Percentiles rank a stretch among this genome's conserved stretches.
These are phyloP conservation scores for Pleurotus citrinopileatus DNA, from an alignment of 768 basidiomycete species.

Conservation along the genomic window DNA sequence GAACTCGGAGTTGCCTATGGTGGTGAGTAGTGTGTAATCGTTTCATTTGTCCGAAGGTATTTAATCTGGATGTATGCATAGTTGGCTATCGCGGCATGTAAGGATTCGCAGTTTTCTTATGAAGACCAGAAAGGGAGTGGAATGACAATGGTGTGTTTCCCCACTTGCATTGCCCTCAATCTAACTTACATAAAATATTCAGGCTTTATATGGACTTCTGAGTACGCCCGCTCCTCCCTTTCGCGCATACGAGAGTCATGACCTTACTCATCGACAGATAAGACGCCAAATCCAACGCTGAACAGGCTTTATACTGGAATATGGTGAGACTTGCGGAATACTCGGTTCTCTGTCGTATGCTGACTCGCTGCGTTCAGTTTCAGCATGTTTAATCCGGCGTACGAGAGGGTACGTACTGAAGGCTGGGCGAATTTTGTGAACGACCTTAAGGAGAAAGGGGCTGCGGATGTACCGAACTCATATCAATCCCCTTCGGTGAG, in stretches of 20 bases:
- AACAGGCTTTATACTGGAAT: background rate
- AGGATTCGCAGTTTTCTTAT: conserved; percentile 2
- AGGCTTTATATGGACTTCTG: background rate
- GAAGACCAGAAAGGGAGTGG: background rate
- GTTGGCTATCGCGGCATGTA: conserved; percentile 5
- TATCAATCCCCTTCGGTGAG: conserved; percentile 4
- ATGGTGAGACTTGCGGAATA: background rate
- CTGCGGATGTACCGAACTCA: background rate
- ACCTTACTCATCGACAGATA: too few species aligned
- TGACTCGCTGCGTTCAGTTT: background rate
- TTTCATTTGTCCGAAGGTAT: background rate
- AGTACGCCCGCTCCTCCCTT: background rate
- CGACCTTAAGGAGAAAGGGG: background rate
- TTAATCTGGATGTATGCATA: background rate
- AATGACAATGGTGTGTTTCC: background rate
- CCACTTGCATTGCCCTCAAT: too few species aligned
- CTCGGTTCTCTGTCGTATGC: background rate
- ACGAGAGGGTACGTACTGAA: background rate
- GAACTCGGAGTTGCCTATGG: background rate
- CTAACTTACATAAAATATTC: too few species aligned
- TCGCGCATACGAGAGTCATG: too few species aligned
- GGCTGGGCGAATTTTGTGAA: background rate
- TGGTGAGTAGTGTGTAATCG: background rate
- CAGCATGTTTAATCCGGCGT: background rate
- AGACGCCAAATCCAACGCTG: background rate